Conservation (phyloP, 306 rosid species). For the Crotalaria pallida region DNA sequence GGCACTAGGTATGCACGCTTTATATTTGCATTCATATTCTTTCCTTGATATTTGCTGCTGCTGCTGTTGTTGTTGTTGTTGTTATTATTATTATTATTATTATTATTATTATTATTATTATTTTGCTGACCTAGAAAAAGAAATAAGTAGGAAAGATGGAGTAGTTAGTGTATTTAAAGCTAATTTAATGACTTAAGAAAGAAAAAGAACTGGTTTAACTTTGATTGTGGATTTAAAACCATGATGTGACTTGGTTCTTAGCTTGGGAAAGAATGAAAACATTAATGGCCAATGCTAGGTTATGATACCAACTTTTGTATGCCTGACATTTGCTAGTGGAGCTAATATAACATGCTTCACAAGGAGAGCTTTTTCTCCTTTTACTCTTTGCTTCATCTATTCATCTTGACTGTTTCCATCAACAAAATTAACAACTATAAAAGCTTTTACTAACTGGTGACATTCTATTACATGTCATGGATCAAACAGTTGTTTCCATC, state of each 20-base stretch:
- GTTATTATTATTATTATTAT: too few relatives aligned
- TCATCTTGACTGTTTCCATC: not conserved
- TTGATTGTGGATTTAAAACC: not conserved
- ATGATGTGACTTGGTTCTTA: not conserved
- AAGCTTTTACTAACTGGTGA: too few relatives aligned
- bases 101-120: not conserved
- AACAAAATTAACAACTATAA: too few relatives aligned
- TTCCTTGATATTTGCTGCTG: not conserved
- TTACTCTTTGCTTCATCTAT: not conserved
- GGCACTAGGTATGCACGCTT: slow-evolving; percentile 45
- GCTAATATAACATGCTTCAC: not conserved
- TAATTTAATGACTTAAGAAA: slow-evolving; percentile 18
- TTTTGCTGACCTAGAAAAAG: not conserved
- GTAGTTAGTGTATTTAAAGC: not conserved
- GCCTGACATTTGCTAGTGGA: not conserved
- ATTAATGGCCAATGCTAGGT: not conserved
- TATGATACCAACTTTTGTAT: not conserved
- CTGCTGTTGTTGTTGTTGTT: too few relatives aligned
- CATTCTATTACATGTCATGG: too few relatives aligned
- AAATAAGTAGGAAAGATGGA: not conserved
- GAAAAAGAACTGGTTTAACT: too few relatives aligned
- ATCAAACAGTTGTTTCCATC: too few relatives aligned
- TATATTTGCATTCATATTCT: slow-evolving; percentile 19
- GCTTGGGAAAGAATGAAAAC: not conserved
- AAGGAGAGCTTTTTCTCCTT: not conserved